phyloP scores from a whole-genome alignment of 257 asterid species.

The Mentha longifolia region DNA sequence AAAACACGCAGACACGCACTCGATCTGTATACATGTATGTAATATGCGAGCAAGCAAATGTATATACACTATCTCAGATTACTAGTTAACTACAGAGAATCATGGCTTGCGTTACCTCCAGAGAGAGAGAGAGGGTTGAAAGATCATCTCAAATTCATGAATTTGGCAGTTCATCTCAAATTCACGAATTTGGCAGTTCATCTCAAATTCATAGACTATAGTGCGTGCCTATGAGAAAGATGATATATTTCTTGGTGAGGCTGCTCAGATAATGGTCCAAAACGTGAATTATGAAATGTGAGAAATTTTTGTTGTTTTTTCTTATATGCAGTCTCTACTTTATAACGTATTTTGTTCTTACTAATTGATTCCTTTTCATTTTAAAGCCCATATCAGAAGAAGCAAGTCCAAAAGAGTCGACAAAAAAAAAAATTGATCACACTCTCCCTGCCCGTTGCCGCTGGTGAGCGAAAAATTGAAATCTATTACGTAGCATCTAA shows the following conservation, averaged over 20 bases:
- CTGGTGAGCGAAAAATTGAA: too few relatives aligned
- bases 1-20: conserved; percentile 5
- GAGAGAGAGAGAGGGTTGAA: conserved; percentile 16
- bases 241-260: conserved; percentile 84
- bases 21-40: not conserved
- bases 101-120: conserved; percentile 27
- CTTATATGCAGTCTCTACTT: not conserved
- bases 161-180: too few relatives aligned
- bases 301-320: conserved; percentile 33
- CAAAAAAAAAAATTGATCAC: too few relatives aligned
- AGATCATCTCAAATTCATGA: too few relatives aligned
- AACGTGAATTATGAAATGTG: conserved; percentile 93
- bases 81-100: conserved; percentile 10
- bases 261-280: conserved; percentile 93
- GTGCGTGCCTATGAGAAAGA: conserved; percentile 89
- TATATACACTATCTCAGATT: conserved; percentile 14
- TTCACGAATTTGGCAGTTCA: conserved; percentile 16
- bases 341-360: conserved; percentile 13
- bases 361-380: conserved; percentile 19
- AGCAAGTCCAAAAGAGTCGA: conserved; percentile 90
- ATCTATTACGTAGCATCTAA: too few relatives aligned
- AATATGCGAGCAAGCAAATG: conserved; percentile 24
- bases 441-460: too few relatives aligned
- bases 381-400: conserved; percentile 83
- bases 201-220: conserved; percentile 51